Evolutionary conservation across 2,329 filamentous ascomycete genomes (phyloP).

Genomic region (Helotiales sp.): DNA sequence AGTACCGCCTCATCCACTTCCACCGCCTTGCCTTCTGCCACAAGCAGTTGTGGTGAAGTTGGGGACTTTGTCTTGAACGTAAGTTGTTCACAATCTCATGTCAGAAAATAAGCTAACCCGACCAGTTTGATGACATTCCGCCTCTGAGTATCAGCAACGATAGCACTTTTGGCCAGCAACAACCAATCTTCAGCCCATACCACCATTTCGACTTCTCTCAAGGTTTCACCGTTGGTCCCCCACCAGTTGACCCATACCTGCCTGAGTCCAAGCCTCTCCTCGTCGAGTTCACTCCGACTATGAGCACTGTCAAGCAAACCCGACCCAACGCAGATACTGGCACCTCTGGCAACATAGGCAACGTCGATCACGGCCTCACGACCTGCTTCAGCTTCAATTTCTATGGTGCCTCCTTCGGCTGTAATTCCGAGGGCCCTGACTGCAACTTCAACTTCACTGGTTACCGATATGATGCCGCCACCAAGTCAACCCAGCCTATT

Average conservation of each 20-base stretch:
- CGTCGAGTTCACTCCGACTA: constrained; percentile 41
- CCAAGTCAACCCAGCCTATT: constrained; percentile 33
- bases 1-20: not conserved
- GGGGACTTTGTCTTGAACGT: constrained; percentile 40
- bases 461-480: constrained; percentile 37
- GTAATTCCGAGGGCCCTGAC: constrained; percentile 42
- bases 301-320: constrained; percentile 23
- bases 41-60: constrained; percentile 36
- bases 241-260: constrained; percentile 40
- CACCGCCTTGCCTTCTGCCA: not conserved
- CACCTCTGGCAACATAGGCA: constrained; percentile 37
- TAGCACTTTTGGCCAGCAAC: constrained; percentile 30
- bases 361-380: constrained; percentile 35
- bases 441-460: constrained; percentile 49
- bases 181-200: constrained; percentile 43
- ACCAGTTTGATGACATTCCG: constrained; percentile 43
- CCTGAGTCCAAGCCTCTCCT: constrained; percentile 42
- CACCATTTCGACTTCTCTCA: constrained; percentile 45
- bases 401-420: constrained; percentile 46
- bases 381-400: constrained; percentile 47
- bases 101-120: not conserved
- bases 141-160: constrained; percentile 32
- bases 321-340: constrained; percentile 38
- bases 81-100: constrained; percentile 17
- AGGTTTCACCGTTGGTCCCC: constrained; percentile 44